Evolutionary conservation across 345 rosid species (phyloP).

Genomic region (Citrus unshiu): DNA sequence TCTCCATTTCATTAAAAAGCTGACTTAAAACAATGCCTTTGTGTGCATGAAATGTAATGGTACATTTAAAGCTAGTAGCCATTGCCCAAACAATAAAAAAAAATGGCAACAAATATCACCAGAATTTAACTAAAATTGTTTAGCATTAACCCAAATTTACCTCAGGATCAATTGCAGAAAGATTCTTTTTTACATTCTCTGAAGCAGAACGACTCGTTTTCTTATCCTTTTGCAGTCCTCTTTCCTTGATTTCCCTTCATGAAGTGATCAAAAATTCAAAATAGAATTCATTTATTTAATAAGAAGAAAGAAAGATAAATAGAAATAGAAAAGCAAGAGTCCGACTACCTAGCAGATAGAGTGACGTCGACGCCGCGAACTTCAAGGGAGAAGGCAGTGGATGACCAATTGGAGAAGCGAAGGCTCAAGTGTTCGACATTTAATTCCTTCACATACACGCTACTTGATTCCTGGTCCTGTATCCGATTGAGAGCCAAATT

Average conservation of each 20-base stretch:
- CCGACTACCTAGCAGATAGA: conserved; percentile 44
- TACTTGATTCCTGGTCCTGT: conserved; percentile 25
- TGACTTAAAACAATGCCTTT: neutral
- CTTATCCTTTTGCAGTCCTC: conserved; percentile 24
- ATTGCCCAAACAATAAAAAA: neutral
- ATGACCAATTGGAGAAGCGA: conserved; percentile 71
- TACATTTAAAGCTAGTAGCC: neutral
- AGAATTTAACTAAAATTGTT: neutral
- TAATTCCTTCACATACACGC: conserved; percentile 41
- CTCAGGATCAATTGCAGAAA: conserved; percentile 74
- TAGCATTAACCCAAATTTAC: conserved; percentile 26
- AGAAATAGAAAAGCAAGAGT: neutral
- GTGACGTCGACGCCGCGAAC: conserved; percentile 53
- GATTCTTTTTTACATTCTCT: conserved; percentile 44
- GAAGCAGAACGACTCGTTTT: conserved; percentile 22
- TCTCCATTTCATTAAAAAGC: neutral
- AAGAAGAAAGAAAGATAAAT: neutral
- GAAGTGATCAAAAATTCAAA: conserved; percentile 1
- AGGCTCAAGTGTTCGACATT: conserved; percentile 45
- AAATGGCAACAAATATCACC: neutral
- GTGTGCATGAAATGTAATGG: neutral
- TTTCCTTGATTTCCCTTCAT: conserved; percentile 40
- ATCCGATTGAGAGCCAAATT: conserved; percentile 44
- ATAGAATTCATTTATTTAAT: neutral
- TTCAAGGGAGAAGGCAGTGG: conserved; percentile 50